Base-by-base conservation (phyloP, 2,329 filamentous ascomycete species). In the Fusarium buharicum region DNA sequence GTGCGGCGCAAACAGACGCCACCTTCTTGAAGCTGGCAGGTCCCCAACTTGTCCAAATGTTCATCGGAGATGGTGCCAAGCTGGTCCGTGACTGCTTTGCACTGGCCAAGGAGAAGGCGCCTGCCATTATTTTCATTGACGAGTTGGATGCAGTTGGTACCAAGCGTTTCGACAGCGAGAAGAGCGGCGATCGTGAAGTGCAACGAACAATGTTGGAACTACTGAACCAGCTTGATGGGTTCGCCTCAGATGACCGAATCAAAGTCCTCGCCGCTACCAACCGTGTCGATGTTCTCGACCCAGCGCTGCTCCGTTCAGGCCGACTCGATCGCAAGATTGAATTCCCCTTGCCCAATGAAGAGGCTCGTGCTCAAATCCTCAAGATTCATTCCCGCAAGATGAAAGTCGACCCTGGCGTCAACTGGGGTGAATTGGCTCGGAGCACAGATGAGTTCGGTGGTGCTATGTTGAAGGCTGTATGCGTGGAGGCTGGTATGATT, bases 401-500 rank as follows among this genome's bases (percentile, higher is more conserved):
- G 95, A 95, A 91, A 64, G 92, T 97, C 13, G 93, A 97, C 72
- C 88, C 92, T 50, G 89, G 84, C 50, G 91, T 99, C 74, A 99
- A 99, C 84, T 99, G 95, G 93, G 86, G 89, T 57, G 95, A 99
- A 77, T 77, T 99, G 79, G 95, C 95, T 8, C 88, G 95, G 73
- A 97, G 93, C 79, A 99, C 95, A 16, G 95, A 99, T 76, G 95
- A 99, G 79, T 99, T 99, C 76, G 95, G 95, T 57, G 95, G 95
- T 75, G 95, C 95, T 59, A 94, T 96, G 87, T 81, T 99, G 70
- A 99, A 99, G 85, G 95, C 95, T 38, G 95, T 99, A 18, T 99
- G 95, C 77, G 95, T 99, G 22, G 95, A 99, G 81, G 95, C 95
- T 47, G 95, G 95, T 75, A 99, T 99, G 95, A 99, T 99, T 79